Conservation (phyloP, 345 rosid species). For the Mangifera indica region DNA sequence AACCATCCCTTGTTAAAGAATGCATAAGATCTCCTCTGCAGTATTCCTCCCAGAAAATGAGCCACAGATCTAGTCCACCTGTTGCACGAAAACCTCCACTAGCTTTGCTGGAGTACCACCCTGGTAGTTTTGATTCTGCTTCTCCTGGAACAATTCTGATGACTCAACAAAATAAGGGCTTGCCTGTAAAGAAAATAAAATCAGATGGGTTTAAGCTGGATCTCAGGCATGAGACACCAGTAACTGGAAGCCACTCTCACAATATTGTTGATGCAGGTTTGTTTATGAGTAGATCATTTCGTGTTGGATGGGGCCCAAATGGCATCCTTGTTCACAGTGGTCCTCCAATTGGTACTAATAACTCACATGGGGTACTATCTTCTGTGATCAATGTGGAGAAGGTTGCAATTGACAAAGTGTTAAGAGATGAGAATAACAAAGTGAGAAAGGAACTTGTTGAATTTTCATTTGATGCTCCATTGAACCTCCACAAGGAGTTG, state of each 20-base stretch:
- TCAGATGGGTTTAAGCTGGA: slow-evolving; percentile 77
- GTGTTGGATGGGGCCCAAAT: slow-evolving; percentile 98
- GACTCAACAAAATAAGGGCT: slow-evolving; percentile 68
- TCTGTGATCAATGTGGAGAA: slow-evolving; percentile 76
- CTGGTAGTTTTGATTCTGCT: slow-evolving; percentile 45
- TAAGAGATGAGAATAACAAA: slow-evolving; percentile 63
- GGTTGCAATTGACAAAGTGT: slow-evolving; percentile 83
- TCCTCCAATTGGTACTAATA: slow-evolving; percentile 46
- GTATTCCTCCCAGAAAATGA: slow-evolving; percentile 45
- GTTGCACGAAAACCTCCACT: slow-evolving; percentile 62
- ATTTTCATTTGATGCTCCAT: slow-evolving; percentile 68
- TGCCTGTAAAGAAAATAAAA: slow-evolving; percentile 49
- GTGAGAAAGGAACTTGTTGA: slow-evolving; percentile 70
- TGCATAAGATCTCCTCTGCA: slow-evolving; percentile 40
- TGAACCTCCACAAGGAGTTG: slow-evolving; percentile 70
- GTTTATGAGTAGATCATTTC: slow-evolving; percentile 96
- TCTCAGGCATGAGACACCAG: slow-evolving; percentile 59
- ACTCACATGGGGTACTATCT: slow-evolving; percentile 53
- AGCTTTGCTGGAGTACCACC: slow-evolving; percentile 76
- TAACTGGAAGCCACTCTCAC: slow-evolving; percentile 62
- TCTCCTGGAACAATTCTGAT: slow-evolving; percentile 61
- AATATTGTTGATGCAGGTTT: slow-evolving; percentile 91
- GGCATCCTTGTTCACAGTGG: slow-evolving; percentile 91
- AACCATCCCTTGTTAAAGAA: slow-evolving; percentile 46
- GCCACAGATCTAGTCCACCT: slow-evolving; percentile 48